These are phyloP conservation scores for Coccinonectria pachysandricola DNA, from an alignment of 2,329 filamentous ascomycete genomes.

Conservation along the genomic window DNA sequence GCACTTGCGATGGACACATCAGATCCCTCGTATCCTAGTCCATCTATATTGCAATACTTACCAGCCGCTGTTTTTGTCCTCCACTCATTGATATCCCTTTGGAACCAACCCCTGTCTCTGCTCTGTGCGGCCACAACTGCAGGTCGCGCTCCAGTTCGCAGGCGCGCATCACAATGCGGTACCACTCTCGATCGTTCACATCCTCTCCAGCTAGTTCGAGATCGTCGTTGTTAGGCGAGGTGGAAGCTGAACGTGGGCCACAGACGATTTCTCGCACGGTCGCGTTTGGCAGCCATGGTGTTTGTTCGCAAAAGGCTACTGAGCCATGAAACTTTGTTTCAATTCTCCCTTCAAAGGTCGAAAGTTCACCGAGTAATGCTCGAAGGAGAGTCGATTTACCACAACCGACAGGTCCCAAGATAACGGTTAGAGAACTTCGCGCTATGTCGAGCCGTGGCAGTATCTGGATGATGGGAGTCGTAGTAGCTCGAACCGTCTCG, in stretches of 20 bases:
- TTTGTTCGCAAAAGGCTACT: conserved; percentile 7
- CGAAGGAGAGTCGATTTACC: conserved; percentile 6
- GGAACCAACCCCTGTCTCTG: conserved; percentile 24
- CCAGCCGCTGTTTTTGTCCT: conserved; percentile 26
- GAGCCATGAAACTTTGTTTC: background rate
- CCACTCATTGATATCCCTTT: conserved; percentile 28
- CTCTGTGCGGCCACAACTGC: conserved; percentile 19
- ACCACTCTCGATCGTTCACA: conserved; percentile 15
- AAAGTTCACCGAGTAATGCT: conserved; percentile 4
- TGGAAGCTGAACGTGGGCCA: conserved; percentile 1
- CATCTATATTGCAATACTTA: conserved; percentile 2
- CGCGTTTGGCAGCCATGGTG: conserved; percentile 5
- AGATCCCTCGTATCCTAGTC: background rate
- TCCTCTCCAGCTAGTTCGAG: too few relatives aligned
- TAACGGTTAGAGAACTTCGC: too few relatives aligned
- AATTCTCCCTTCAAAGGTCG: background rate
- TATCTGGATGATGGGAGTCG: too few relatives aligned
- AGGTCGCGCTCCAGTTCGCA: conserved; percentile 18
- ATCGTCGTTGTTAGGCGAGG: too few relatives aligned
- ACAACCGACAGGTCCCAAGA: conserved; percentile 7
- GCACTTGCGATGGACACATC: too few relatives aligned
- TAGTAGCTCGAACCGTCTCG: too few relatives aligned
- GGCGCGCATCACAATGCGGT: conserved; percentile 17
- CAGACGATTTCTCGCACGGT: conserved; percentile 8
- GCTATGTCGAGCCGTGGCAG: too few relatives aligned